Evolutionary conservation across 2,329 filamentous ascomycete genomes (phyloP).

Genomic region (Fusarium cicatricum): DNA sequence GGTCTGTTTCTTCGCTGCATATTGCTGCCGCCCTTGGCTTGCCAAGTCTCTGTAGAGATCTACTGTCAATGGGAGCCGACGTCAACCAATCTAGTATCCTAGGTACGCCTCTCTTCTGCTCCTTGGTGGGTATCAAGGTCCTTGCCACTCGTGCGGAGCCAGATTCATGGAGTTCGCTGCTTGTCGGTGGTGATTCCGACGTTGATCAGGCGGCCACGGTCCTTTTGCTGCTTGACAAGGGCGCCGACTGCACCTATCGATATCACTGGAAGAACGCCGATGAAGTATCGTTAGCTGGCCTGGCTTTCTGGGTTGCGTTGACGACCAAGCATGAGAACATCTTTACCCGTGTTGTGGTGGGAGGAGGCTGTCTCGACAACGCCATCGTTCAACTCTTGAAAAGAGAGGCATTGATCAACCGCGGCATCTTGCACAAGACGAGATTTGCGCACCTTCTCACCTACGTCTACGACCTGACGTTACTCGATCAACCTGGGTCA

Average conservation of each 20-base stretch:
- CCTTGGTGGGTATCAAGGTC: conserved; percentile 45
- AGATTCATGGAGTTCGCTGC: conserved; percentile 33
- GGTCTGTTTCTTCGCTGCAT: conserved; percentile 45
- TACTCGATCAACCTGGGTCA: conserved; percentile 9
- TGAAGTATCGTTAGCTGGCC: conserved; percentile 30
- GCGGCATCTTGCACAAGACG: conserved; percentile 10
- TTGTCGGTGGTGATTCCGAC: conserved; percentile 17
- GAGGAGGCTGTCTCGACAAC: conserved; percentile 25
- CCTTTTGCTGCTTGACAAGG: conserved; percentile 34
- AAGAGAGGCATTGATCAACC: conserved; percentile 16
- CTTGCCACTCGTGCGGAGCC: conserved; percentile 30
- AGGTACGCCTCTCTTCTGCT: conserved; percentile 47
- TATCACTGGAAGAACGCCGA: conserved; percentile 30
- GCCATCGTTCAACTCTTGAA: conserved; percentile 29
- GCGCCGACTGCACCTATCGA: conserved; percentile 27
- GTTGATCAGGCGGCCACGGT: conserved; percentile 31
- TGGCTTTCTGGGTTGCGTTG: conserved; percentile 42
- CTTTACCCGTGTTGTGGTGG: conserved; percentile 31
- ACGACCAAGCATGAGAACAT: conserved; percentile 37
- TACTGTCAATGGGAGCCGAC: conserved; percentile 35
- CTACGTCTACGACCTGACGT: conserved; percentile 36
- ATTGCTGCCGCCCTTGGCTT: conserved; percentile 47
- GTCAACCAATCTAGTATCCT: conserved; percentile 36
- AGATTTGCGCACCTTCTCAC: conserved; percentile 36
- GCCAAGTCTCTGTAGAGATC: conserved; percentile 40